Evolutionary conservation across 2,329 filamentous ascomycete species (phyloP).

Genomic region (Fusarium sp.): DNA sequence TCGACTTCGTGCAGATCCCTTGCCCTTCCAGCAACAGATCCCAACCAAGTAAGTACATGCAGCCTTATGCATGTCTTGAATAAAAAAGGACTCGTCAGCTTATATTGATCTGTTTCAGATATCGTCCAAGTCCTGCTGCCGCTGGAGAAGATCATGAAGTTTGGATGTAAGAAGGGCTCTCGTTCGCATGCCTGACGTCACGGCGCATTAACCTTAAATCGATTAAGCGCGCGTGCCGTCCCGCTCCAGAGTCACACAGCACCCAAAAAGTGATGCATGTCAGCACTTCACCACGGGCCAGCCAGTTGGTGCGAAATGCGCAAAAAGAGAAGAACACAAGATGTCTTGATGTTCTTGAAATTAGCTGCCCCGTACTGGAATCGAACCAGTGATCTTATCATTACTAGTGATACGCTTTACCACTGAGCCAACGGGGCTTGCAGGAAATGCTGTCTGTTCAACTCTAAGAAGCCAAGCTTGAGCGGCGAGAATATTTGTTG

Average conservation of each 20-base stretch:
- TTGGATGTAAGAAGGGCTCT: neutral
- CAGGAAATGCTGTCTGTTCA: rapidly evolving
- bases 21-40: neutral
- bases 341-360: neutral
- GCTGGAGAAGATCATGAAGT: neutral
- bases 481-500: no score
- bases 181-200: neutral
- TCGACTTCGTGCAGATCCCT: neutral
- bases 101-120: neutral
- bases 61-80: neutral
- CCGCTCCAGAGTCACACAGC: neutral
- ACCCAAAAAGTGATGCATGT: neutral
- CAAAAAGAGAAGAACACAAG: neutral
- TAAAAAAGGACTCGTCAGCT: neutral
- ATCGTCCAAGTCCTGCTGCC: neutral
- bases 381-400: slow-evolving; percentile 43
- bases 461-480: neutral
- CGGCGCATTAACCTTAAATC: slow-evolving; percentile 16
- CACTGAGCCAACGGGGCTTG: slow-evolving; percentile 44
- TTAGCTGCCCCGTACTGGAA: slow-evolving; percentile 39
- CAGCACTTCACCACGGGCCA: neutral
- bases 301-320: neutral
- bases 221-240: slow-evolving; percentile 12
- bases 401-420: slow-evolving; percentile 46
- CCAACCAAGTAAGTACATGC: neutral